phyloP scores from a whole-genome alignment of 2,329 filamentous ascomycete genomes.

The Pseudogymnoascus sp. region DNA sequence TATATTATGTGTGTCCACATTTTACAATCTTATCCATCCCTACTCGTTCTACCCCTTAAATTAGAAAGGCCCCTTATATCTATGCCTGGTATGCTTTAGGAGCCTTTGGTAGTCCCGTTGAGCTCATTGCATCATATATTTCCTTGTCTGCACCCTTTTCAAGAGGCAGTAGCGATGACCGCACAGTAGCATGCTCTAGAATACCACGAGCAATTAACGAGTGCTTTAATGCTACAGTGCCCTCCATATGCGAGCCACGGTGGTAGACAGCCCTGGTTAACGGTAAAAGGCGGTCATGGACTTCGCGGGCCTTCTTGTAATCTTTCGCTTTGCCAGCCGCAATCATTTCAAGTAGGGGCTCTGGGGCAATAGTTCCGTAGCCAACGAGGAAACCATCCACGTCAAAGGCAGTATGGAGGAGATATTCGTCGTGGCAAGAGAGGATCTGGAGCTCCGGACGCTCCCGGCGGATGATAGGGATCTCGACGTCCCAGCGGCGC shows the following conservation, averaged over 20 bases:
- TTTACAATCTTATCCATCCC: background rate
- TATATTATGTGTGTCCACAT: too few relatives aligned
- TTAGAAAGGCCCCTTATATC: background rate
- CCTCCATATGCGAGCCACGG: constrained; percentile 50
- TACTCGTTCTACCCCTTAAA: background rate
- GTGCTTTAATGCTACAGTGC: constrained; percentile 47
- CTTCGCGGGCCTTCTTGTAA: constrained; percentile 41
- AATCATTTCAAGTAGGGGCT: constrained; percentile 45
- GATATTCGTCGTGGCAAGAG: constrained; percentile 48
- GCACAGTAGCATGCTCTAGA: constrained; percentile 43
- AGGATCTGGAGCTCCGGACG: constrained; percentile 45
- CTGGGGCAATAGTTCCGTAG: constrained; percentile 48
- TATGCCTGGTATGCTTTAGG: constrained; percentile 12
- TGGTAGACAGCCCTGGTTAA: constrained; percentile 50
- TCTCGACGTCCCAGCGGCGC: constrained; percentile 51
- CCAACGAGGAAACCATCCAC: constrained; percentile 50
- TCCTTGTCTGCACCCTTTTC: constrained; percentile 15
- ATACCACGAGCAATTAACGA: constrained; percentile 46
- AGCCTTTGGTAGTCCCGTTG: constrained; percentile 14
- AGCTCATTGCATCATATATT: constrained; percentile 14
- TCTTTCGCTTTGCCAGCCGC: constrained; percentile 45
- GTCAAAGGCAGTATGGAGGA: constrained; percentile 46
- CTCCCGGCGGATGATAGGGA: constrained; percentile 44
- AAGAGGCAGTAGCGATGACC: constrained; percentile 30
- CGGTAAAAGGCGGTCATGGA: constrained; percentile 46